Evolutionary conservation across 805 yeast genomes (phyloP), one percentile per base, ranked within the genome.

Genomic region (Yamadazyma philogaea): DNA sequence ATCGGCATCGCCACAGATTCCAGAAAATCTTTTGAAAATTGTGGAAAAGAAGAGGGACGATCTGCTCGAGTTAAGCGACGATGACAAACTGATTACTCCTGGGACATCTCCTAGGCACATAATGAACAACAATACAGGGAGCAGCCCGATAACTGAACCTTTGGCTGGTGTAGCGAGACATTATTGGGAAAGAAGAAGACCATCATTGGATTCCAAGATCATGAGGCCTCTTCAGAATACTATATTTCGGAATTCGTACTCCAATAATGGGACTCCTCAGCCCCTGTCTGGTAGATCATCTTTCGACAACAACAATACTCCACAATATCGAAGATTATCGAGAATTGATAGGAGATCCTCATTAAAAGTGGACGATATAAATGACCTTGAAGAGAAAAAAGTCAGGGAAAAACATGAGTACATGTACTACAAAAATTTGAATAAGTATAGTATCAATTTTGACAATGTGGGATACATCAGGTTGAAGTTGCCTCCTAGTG

Each of bases 1-100:
- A 18, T 75, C 82, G 0, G 80, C 79, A 4, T 81, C 87, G 1
- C 88, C 88, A 1, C 85, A 82, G 51, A 81, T 82, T 2, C 88
- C 88, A 0, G 76, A 77, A 26, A 78, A 78, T 34, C 64, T 82
- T 14, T 59, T 82, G 30, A 69, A 75, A 51, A 59, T 76, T 52
- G 86, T 72, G 44, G 87, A 74, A 65, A 64, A 44, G 66, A 70
- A 47, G 42, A 42, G 46, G 20, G 43, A 34, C 16, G 41, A 31
- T 38, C 43, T 22, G 42, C 15, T 42, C 37, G 50, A 47, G 14
- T 38, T 60, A 49, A 57, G 60, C 48, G 61, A 61, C 53, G 52
- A 59, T 52, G 55, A 54, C 40, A 46, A 46, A 34, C 50, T 50
- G 21, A 34, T 50, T 6, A 57, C 64, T 1, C 66, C 71, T 12